Evolutionary conservation across 345 rosid genomes (phyloP), one percentile per base, ranked within the genome.

Genomic region (Camelina neglecta): DNA sequence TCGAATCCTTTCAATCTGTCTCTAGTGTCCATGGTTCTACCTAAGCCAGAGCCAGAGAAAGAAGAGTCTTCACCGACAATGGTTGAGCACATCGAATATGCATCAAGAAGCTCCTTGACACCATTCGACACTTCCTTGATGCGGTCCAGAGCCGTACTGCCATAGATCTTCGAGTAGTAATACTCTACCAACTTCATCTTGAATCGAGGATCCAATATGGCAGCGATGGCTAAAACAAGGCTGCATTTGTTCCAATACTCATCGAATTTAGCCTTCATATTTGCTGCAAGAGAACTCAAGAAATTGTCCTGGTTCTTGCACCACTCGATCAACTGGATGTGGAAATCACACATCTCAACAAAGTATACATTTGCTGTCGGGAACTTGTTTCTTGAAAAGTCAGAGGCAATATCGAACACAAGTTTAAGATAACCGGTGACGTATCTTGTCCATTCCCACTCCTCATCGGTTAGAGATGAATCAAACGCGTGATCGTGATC

Each of bases 101-200:
- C 96, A 76, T 82, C 83, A 53, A 88, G 91, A 63, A 93, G 93
- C 82, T 92, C 95, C 75, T 82, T 90, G 62, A 92, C 71, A 73
- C 96, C 92, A 72, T 89, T 92, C 2, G 88, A 85, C 55, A 92
- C 90, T 81, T 89, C 95, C 79, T 94, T 94, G 81, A 90, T 87
- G 44, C 88, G 83, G 60, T 92, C 96, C 66, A 86, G 81, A 69
- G 96, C 92, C 15, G 93, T 89, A 71, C 95, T 94, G 23, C 97
- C 98, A 75, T 94, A 92, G 57, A 91, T 94, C 83, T 94, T 93
- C 26, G 93, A 89, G 80, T 90, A 94, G 75, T 89, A 94, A 78
- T 92, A 91, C 79, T 94, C 98, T 70, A 94, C 97, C 83, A 91
- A 63, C 84, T 92, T 92, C 93, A 92, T 85, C 85, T 94, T 94